These are phyloP conservation scores for Baorangia bicolor DNA, from an alignment of 768 basidiomycete genomes.

Conservation along the genomic window DNA sequence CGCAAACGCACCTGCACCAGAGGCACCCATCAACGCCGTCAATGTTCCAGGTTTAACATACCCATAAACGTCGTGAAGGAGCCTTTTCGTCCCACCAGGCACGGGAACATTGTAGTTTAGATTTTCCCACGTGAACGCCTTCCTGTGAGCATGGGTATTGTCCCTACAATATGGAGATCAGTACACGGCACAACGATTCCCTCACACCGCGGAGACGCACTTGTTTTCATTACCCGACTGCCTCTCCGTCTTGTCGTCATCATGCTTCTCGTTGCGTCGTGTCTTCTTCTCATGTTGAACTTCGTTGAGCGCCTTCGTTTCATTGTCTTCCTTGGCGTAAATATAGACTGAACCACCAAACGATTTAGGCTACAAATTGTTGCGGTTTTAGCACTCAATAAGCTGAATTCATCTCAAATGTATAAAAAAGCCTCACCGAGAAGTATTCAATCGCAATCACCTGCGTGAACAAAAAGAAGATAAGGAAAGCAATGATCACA, in stretches of 20 bases:
- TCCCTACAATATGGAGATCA: conserved; percentile 6
- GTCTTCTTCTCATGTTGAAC: conserved; percentile 52
- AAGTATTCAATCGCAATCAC: conserved; percentile 64
- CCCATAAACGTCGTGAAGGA: conserved; percentile 76
- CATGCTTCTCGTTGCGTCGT: conserved; percentile 34
- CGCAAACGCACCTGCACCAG: conserved; percentile 58
- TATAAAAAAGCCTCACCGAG: conserved; percentile 42
- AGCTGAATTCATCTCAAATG: not conserved
- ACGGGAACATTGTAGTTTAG: conserved; percentile 78
- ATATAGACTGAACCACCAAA: conserved; percentile 47
- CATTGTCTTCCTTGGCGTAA: conserved; percentile 57
- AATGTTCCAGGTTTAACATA: conserved; percentile 86
- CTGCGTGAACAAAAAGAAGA: conserved; percentile 70
- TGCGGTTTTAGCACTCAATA: not conserved
- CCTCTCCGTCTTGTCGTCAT: conserved; percentile 26
- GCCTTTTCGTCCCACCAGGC: conserved; percentile 52
- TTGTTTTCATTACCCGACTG: conserved; percentile 16
- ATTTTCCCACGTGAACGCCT: conserved; percentile 78
- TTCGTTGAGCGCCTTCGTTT: conserved; percentile 55
- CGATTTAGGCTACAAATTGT: conserved; percentile 29
- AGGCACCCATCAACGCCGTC: conserved; percentile 87
- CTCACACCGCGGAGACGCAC: conserved; percentile 5
- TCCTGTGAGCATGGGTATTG: conserved; percentile 3
- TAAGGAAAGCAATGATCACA: conserved; percentile 67
- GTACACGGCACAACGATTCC: not conserved